Conservation (phyloP, 768 basidiomycete genomes). For the Suillus fuscotomentosus region DNA sequence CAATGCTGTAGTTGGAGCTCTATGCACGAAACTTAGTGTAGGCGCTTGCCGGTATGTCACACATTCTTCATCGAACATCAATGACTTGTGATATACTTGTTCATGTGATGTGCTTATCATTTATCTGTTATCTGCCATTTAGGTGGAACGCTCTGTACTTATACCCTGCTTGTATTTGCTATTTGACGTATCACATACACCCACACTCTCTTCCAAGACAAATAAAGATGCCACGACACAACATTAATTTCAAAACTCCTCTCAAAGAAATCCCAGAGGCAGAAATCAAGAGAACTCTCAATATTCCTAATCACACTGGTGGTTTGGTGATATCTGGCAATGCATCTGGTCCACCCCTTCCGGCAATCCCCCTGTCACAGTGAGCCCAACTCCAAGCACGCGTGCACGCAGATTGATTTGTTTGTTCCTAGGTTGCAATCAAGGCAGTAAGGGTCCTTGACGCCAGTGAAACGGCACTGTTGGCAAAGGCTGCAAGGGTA, state of each 20-base stretch:
- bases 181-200: background rate
- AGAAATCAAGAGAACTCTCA: background rate
- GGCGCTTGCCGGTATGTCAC: background rate
- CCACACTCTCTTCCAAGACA: background rate
- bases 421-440: background rate
- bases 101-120: background rate
- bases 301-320: background rate
- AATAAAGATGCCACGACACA: background rate
- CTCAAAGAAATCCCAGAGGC: background rate
- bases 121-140: background rate
- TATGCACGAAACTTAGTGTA: background rate
- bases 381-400: background rate
- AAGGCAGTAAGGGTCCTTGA: background rate
- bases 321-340: background rate
- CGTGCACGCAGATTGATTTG: background rate
- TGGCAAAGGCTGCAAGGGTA: background rate
- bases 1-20: too few species aligned
- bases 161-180: background rate
- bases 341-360: background rate
- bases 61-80: background rate
- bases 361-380: background rate
- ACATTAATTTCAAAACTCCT: background rate
- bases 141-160: background rate
- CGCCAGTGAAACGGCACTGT: background rate
- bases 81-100: background rate